Percentiles rank a stretch among this genome's conserved stretches.
Conservation (phyloP, 192 early-diverging fungal genomes). For the Coemansia sp. region DNA sequence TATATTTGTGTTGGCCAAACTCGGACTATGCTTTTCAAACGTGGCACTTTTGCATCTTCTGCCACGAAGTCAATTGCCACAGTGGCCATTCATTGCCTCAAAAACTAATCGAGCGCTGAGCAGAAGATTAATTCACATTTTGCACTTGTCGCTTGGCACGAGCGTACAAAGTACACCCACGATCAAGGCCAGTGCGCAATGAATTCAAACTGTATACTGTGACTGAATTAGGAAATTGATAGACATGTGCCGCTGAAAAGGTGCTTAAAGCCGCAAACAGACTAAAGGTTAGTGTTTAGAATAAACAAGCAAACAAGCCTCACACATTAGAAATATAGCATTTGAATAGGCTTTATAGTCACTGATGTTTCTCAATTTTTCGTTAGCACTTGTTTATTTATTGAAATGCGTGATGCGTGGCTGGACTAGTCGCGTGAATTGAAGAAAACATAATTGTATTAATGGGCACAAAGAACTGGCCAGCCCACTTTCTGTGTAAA, state of each 20-base stretch:
- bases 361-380: not conserved
- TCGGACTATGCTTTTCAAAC: not conserved
- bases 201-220: not conserved
- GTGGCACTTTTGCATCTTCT: not conserved
- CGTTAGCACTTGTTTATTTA: not conserved
- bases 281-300: not conserved
- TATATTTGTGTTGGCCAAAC: not conserved
- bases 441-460: not conserved
- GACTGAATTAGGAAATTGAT: not conserved
- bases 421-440: not conserved
- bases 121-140: not conserved
- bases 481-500: not conserved
- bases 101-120: not conserved
- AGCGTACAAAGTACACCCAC: not conserved
- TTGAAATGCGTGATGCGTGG: not conserved
- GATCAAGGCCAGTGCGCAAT: not conserved
- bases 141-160: not conserved
- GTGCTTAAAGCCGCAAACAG: not conserved
- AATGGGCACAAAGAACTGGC: not conserved
- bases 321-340: not conserved
- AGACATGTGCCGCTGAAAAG: not conserved
- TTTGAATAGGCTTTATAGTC: not conserved
- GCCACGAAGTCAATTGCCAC: not conserved
- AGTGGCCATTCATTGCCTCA: not conserved
- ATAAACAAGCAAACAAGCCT: not conserved